Conservation (phyloP, 2,329 filamentous ascomycete species). For the Coniochaeta prunicola region DNA sequence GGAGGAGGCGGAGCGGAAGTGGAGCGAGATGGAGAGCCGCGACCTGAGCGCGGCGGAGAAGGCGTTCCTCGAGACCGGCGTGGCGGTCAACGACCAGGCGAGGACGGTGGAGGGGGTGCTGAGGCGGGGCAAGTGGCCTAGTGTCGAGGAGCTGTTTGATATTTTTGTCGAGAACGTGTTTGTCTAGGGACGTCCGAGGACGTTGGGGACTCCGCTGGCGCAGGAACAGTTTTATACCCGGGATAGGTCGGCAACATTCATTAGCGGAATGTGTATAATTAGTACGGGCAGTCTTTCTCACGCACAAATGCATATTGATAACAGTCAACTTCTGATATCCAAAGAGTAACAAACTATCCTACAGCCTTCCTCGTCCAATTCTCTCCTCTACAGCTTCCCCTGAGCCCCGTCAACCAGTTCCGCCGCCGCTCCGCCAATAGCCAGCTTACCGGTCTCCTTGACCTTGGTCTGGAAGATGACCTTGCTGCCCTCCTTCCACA, state of each 20-base stretch:
- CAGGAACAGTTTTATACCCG: not conserved
- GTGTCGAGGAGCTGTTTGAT: conserved; percentile 36
- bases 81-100: conserved; percentile 21
- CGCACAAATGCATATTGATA: not conserved
- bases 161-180: conserved; percentile 35
- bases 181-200: conserved; percentile 18
- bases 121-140: conserved; percentile 25
- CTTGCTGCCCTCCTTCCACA: conserved; percentile 77
- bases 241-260: not conserved
- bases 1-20: conserved; percentile 63
- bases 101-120: conserved; percentile 22
- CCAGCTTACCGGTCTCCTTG: conserved; percentile 86
- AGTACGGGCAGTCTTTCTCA: not conserved
- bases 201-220: not conserved
- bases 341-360: conserved; percentile 18
- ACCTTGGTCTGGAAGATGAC: conserved; percentile 83
- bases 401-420: conserved; percentile 48
- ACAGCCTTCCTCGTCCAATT: conserved; percentile 16
- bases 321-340: not conserved
- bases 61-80: conserved; percentile 49
- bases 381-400: not conserved
- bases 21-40: conserved; percentile 58
- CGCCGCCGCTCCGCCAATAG: conserved; percentile 72
- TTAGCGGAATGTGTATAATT: not conserved
- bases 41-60: conserved; percentile 48